These are phyloP conservation scores for Begonia fuchsioides DNA, from an alignment of 306 rosid genomes.

Conservation along the genomic window DNA sequence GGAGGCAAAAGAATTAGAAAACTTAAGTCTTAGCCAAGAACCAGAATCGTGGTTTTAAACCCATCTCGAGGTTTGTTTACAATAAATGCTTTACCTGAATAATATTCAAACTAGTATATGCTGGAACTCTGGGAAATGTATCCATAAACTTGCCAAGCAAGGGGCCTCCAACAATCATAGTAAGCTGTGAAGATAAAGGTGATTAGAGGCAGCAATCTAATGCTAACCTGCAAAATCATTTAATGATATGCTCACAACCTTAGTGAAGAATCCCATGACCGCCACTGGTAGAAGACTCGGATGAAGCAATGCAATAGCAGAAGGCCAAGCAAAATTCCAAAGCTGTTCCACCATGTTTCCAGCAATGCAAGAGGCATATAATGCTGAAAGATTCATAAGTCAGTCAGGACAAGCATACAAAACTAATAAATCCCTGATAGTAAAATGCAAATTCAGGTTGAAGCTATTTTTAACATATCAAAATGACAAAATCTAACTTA, in stretches of 20 bases:
- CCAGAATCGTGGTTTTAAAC: not conserved
- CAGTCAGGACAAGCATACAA: slow-evolving; percentile 19
- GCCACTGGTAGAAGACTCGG: slow-evolving; percentile 97
- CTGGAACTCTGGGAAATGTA: slow-evolving; percentile 59
- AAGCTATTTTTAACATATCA: too few relatives aligned
- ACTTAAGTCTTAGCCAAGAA: not conserved
- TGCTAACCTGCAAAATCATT: not conserved
- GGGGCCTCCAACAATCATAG: slow-evolving; percentile 73
- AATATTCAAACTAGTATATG: slow-evolving; percentile 52
- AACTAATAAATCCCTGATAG: slow-evolving; percentile 5
- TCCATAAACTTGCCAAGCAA: slow-evolving; percentile 79
- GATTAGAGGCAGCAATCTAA: slow-evolving; percentile 12
- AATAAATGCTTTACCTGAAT: slow-evolving; percentile 53
- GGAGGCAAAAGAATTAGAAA: slow-evolving; percentile 14
- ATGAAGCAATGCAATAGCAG: slow-evolving; percentile 85
- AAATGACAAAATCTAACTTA: too few relatives aligned
- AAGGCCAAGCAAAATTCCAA: slow-evolving; percentile 99
- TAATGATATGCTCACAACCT: slow-evolving; percentile 29
- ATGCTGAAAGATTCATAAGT: slow-evolving; percentile 40
- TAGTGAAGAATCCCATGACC: slow-evolving; percentile 70
- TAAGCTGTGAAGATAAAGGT: slow-evolving; percentile 23
- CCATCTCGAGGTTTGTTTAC: slow-evolving; percentile 4
- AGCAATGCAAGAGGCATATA: slow-evolving; percentile 74
- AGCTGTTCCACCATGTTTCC: slow-evolving; percentile 91
- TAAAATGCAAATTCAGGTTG: not conserved